These are phyloP conservation scores for Monilinia vaccinii-corymbosi DNA, from an alignment of 2,329 filamentous ascomycete genomes.

Conservation along the genomic window DNA sequence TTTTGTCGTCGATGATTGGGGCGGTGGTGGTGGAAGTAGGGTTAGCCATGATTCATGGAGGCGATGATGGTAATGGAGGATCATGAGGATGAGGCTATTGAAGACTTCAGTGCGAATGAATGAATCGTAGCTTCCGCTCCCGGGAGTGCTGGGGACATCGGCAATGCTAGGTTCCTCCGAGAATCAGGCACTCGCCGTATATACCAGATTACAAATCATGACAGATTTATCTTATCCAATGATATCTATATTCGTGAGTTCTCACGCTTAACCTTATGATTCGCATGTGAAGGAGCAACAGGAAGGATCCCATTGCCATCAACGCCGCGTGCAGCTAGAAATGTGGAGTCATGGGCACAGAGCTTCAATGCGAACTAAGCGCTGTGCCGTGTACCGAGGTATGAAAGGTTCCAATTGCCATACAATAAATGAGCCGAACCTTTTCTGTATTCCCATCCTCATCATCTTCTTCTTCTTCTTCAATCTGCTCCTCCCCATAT, in stretches of 20 bases:
- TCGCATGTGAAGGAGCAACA: conserved; percentile 7
- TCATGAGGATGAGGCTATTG: too few relatives aligned
- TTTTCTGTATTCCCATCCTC: not conserved
- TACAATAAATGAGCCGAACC: not conserved
- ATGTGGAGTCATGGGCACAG: conserved; percentile 8
- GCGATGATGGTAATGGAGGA: not conserved
- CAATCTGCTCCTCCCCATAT: not conserved
- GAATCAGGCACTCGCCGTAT: too few relatives aligned
- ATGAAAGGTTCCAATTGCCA: not conserved
- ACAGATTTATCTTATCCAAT: too few relatives aligned
- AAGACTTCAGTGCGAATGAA: too few relatives aligned
- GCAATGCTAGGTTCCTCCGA: too few relatives aligned
- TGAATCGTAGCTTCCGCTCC: too few relatives aligned
- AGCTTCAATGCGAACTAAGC: not conserved
- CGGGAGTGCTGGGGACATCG: too few relatives aligned
- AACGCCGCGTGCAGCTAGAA: not conserved
- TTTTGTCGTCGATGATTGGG: conserved; percentile 59
- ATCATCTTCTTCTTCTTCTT: not conserved
- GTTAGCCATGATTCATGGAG: not conserved
- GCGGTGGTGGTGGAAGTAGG: not conserved
- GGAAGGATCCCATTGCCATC: not conserved
- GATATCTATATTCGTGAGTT: too few relatives aligned
- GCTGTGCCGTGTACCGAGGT: conserved; percentile 9
- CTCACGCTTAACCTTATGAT: too few relatives aligned
- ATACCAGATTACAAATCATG: too few relatives aligned